Base-by-base conservation (phyloP, 169 alveolate genomes). In the Perkinsus marinus region DNA sequence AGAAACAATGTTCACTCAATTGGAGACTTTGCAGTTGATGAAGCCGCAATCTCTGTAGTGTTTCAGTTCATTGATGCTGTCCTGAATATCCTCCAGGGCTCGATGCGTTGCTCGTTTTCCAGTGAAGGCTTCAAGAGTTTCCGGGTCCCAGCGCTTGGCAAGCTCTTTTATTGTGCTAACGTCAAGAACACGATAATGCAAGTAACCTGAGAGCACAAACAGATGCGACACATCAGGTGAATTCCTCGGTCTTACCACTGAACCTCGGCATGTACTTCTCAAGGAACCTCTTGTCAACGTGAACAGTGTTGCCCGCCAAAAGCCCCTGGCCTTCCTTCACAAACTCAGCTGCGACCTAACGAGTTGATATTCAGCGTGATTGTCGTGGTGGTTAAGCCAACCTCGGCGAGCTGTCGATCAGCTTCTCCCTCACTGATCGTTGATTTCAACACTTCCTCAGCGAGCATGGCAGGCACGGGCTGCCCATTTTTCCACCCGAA, bases 221-320 rank as follows among this genome's bases (percentile, higher is more conserved):
- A 7, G 26, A 57, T 30, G 34, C 9, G 36, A 57, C 79, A 7
- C 79, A 57, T 2, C 79, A 3, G 46, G 10, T 41, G 46, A 41
- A 3, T 41, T 41, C 10, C 46, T 41, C 19, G 46, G 19, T 41
- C 79, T 57, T 26, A 57, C 79, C 79, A 16, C 79, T 57, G 79
- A 57, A 57, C 34, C 79, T 68, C 17, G 96, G 96, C 97, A 96
- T 96, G 89, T 96, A 94, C 92, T 93, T 94, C 57, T 69, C 37
- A 10, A 96, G 92, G 93, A 96, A 96, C 90, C 91, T 92, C 92
- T 93, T 93, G 92, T 96, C 98, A 92, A 91, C 92, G 68, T 95
- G 95, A 2, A 96, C 95, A 19, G 96, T 90, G 90, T 96, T 96
- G 47, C 98, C 98, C 16, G 97, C 97, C 30, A 96, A 90, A 2